A percentile compares a stretch with the other conserved stretches of the same genome.
Evolutionary conservation across 805 yeast species (phyloP).

Genomic region (Tanozyma kutaoensis): DNA sequence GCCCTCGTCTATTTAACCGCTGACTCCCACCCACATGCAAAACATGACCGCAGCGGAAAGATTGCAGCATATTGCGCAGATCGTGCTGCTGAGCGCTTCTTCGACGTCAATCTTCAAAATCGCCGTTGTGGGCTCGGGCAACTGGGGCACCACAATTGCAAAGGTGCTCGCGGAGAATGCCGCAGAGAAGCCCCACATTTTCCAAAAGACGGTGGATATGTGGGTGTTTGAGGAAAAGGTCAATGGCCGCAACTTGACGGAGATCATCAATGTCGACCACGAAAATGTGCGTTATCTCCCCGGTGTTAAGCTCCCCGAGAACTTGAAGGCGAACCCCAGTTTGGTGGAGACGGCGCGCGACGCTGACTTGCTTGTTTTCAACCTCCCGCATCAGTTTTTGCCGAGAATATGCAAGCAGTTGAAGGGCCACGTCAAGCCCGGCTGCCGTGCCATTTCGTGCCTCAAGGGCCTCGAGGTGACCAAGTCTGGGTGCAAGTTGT

Average conservation of each 20-base stretch:
- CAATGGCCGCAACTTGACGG: conserved; percentile 27
- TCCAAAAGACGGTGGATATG: conserved; percentile 26
- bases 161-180: conserved; percentile 31
- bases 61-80: conserved; percentile 8
- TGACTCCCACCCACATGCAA: background rate
- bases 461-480: conserved; percentile 32
- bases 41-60: conserved; percentile 5
- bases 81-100: too few relatives aligned
- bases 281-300: conserved; percentile 33
- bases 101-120: too few relatives aligned
- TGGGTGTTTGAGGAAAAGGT: conserved; percentile 32
- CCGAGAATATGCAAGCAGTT: conserved; percentile 24
- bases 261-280: conserved; percentile 27
- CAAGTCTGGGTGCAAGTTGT: conserved; percentile 28
- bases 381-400: conserved; percentile 33
- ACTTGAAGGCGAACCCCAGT: conserved; percentile 27
- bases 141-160: conserved; percentile 36
- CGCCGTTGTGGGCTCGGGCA: conserved; percentile 32
- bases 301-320: conserved; percentile 25
- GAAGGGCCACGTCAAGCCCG: conserved; percentile 23
- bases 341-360: conserved; percentile 22
- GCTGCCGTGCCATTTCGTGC: conserved; percentile 30
- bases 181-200: conserved; percentile 22
- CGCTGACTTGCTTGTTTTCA: conserved; percentile 30
- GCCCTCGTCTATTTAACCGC: too few relatives aligned